Evolutionary conservation across 164 flowering plant genomes (phyloP), one percentile per base, ranked within the genome.

Genomic region (Vitis rotundifolia): DNA sequence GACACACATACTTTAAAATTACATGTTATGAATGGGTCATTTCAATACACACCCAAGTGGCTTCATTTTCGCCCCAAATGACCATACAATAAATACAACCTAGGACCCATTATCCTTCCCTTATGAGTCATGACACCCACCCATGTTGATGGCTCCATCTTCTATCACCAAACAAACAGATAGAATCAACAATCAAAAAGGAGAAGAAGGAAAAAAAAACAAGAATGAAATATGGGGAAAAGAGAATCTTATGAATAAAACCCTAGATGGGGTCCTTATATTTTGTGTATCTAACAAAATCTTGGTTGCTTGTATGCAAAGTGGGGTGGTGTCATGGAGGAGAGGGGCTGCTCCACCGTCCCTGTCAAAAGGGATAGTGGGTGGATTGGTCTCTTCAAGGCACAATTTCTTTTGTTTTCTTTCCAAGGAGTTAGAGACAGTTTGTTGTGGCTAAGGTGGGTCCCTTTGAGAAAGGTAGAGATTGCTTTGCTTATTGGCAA

Each of bases 371-470:
- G 44, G 44, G 44, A 37, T 37, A 37, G 44, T 37, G 44, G 44
- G 44, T 37, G 59, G 50, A 14, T 73, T 28, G 22, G 51, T 64
- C 59, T 55, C 64, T 44, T 64, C 11, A 63, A 63, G 37, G 49
- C 57, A 58, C 26, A 52, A 67, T 19, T 15, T 74, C 7, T 3
- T 37, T 74, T 58, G 69, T 11, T 68, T 69, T 57, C 49, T 64
- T 48, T 3, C 16, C 62, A 50, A 13, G 50, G 16, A 9, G 19
- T 47, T 66, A 11, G 3, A 11, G 50, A 66, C 26, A 50, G 55
- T 68, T 68, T 72, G 69, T 57, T 73, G 49, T 53, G 59, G 63
- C 56, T 47, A 63, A 73, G 68, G 75, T 71, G 67, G 75, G 70
- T 5, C 72, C 63, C 5, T 26, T 37, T 15, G 3, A 11, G 29